These are phyloP conservation scores for Teunomyces pallodes DNA, from an alignment of 805 yeast genomes.

Conservation along the genomic window DNA sequence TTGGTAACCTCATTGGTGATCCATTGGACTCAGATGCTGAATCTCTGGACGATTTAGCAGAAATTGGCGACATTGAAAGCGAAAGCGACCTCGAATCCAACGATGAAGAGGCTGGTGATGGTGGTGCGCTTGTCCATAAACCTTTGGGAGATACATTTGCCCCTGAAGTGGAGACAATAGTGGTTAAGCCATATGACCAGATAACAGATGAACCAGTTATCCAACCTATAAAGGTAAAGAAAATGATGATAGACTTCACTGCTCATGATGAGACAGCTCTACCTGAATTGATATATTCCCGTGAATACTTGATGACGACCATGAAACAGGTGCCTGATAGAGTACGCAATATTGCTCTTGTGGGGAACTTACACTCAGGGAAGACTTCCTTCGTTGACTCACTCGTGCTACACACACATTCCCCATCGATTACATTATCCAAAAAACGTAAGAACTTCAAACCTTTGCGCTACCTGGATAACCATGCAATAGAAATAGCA, in stretches of 20 bases:
- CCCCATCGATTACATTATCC: constrained; percentile 20
- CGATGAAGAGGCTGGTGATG: constrained; percentile 12
- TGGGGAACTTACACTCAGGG: constrained; percentile 84
- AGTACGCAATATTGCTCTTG: constrained; percentile 69
- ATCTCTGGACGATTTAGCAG: constrained; percentile 13
- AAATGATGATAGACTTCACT: constrained; percentile 41
- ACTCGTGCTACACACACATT: constrained; percentile 65
- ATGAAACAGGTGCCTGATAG: constrained; percentile 54
- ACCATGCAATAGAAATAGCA: constrained; percentile 62
- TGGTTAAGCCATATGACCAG: constrained; percentile 34
- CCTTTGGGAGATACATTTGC: constrained; percentile 2
- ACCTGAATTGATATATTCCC: constrained; percentile 61
- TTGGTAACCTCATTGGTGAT: constrained; percentile 66
- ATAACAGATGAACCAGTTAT: constrained; percentile 58
- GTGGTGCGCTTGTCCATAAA: constrained; percentile 6
- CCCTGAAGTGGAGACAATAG: constrained; percentile 31
- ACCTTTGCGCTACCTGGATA: constrained; percentile 68
- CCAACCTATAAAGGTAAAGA: constrained; percentile 44
- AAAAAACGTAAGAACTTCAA: constrained; percentile 36
- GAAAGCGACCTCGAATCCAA: constrained; percentile 12
- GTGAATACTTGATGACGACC: constrained; percentile 56
- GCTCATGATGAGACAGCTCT: constrained; percentile 22
- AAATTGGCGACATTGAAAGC: constrained; percentile 10
- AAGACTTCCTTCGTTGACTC: constrained; percentile 77
- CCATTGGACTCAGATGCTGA: constrained; percentile 48